These are phyloP conservation scores for Xylariaceae sp. DNA, from an alignment of 2,329 filamentous ascomycete species.

Conservation along the genomic window DNA sequence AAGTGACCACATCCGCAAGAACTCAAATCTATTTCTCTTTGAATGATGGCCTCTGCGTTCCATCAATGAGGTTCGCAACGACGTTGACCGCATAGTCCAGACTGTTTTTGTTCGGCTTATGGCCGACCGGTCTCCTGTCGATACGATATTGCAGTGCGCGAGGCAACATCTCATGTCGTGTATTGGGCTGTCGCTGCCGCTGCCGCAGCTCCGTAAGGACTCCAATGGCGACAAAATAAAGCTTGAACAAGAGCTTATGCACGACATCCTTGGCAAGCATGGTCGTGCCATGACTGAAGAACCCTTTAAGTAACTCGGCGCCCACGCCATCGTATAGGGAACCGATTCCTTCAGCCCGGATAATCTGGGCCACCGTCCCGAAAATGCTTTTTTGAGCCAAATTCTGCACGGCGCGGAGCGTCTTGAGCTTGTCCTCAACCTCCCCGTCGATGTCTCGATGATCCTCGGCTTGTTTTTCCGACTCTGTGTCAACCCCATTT, in stretches of 20 bases:
- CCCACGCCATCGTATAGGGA: constrained; percentile 79
- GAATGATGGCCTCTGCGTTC: constrained; percentile 27
- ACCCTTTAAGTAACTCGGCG: constrained; percentile 80
- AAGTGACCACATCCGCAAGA: not conserved
- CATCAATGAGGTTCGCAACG: constrained; percentile 36
- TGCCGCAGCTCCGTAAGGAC: constrained; percentile 40
- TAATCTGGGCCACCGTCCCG: constrained; percentile 63
- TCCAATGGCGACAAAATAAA: constrained; percentile 72
- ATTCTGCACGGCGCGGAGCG: constrained; percentile 34
- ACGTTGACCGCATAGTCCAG: constrained; percentile 28
- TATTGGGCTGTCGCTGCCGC: not conserved
- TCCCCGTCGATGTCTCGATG: constrained; percentile 35
- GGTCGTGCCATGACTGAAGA: constrained; percentile 84
- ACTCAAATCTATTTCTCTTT: not conserved
- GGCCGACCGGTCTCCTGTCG: constrained; percentile 9
- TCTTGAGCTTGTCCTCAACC: constrained; percentile 42
- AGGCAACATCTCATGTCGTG: not conserved
- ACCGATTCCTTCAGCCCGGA: constrained; percentile 67
- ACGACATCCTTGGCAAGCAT: constrained; percentile 86
- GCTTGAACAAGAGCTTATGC: constrained; percentile 72
- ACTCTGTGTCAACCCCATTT: constrained; percentile 1
- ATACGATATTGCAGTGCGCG: constrained; percentile 28
- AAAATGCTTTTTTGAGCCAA: constrained; percentile 62
- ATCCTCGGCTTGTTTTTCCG: not conserved
- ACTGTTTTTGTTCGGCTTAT: not conserved